A percentile compares a stretch with the other conserved stretches of the same genome.
phyloP scores from a whole-genome alignment of 345 rosid genomes.

The Eutrema japonicum region DNA sequence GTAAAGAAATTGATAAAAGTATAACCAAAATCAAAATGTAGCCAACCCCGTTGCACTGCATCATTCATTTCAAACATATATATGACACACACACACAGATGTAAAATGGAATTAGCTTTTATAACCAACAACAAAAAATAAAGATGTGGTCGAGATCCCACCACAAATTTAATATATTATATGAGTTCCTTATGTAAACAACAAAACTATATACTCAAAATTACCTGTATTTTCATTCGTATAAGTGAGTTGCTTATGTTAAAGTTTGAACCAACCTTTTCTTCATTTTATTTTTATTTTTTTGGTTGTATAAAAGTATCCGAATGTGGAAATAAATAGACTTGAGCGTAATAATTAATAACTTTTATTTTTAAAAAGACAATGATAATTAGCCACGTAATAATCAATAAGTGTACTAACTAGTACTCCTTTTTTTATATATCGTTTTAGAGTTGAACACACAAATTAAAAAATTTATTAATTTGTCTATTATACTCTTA shows the following conservation, averaged over 20 bases:
- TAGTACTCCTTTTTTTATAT: no score
- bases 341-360: background rate
- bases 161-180: background rate
- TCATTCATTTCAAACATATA: conserved; percentile 2
- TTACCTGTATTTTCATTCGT: background rate
- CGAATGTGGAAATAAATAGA: conserved; percentile 13
- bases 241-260: background rate
- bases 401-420: no score
- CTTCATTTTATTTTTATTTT: background rate
- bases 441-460: no score
- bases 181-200: background rate
- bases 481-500: no score
- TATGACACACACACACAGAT: background rate
- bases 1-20: background rate
- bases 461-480: no score
- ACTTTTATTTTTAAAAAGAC: background rate
- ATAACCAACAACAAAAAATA: background rate
- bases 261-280: background rate
- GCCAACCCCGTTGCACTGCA: conserved; percentile 30
- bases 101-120: background rate
- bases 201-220: no score
- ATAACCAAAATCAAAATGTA: conserved; percentile 25
- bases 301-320: background rate
- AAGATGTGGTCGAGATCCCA: conserved; percentile 29
- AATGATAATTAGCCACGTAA: background rate